These are phyloP conservation scores for Penicillium sp. DNA, from an alignment of 2,329 filamentous ascomycete species.

Conservation along the genomic window DNA sequence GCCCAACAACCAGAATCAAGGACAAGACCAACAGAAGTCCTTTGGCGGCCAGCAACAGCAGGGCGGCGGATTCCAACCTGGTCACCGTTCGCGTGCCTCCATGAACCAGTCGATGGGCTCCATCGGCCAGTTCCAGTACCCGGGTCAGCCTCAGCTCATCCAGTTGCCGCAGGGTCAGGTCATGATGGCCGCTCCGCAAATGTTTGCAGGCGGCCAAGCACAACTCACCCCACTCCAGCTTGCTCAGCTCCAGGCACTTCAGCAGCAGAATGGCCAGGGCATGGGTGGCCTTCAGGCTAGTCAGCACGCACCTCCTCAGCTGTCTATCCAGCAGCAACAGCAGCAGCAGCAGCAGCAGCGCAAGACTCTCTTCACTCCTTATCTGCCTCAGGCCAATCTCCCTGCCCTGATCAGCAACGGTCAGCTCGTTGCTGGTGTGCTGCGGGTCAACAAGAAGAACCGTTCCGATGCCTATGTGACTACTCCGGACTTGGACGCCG, in stretches of 20 bases:
- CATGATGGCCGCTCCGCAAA: slow-evolving; percentile 72
- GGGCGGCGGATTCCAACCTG: slow-evolving; percentile 75
- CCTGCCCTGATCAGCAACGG: slow-evolving; percentile 89
- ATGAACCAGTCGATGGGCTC: slow-evolving; percentile 82
- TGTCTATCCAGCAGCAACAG: slow-evolving; percentile 59
- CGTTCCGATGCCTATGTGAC: slow-evolving; percentile 97
- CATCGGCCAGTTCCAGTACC: slow-evolving; percentile 86
- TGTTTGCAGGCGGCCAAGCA: slow-evolving; percentile 70
- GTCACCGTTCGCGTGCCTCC: slow-evolving; percentile 82
- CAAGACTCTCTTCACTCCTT: slow-evolving; percentile 98
- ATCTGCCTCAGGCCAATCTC: slow-evolving; percentile 89
- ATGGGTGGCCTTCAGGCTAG: slow-evolving; percentile 68
- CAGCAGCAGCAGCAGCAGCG: slow-evolving; percentile 86
- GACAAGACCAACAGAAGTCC: slow-evolving; percentile 56
- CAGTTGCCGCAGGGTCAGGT: slow-evolving; percentile 83
- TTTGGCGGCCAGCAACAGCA: slow-evolving; percentile 68
- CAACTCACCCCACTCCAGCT: slow-evolving; percentile 86
- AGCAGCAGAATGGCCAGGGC: slow-evolving; percentile 80
- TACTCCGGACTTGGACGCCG: slow-evolving; percentile 89
- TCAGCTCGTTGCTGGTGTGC: slow-evolving; percentile 91
- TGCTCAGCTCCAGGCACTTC: slow-evolving; percentile 86
- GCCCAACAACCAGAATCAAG: slow-evolving; percentile 58
- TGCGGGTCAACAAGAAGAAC: slow-evolving; percentile 99
- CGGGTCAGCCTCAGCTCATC: slow-evolving; percentile 81
- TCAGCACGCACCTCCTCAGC: slow-evolving; percentile 69